These are phyloP conservation scores for Waltiozyma sp. DNA, from an alignment of 1,139 yeast genomes.

Conservation along the genomic window DNA sequence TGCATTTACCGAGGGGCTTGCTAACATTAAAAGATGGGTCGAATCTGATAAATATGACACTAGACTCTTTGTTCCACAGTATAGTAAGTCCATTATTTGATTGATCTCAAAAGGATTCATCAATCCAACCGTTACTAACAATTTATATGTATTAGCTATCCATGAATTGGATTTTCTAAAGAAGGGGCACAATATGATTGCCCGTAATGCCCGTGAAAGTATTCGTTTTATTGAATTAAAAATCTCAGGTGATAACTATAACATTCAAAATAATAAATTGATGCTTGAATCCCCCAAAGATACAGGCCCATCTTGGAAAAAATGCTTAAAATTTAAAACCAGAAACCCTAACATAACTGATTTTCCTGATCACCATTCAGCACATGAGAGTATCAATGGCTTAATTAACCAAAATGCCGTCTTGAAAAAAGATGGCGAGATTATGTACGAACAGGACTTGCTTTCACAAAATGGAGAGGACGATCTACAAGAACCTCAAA, in stretches of 20 bases:
- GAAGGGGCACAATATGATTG: conserved; percentile 42
- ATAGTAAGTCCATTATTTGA: conserved; percentile 22
- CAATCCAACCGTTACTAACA: background rate
- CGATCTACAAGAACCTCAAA: conserved; percentile 1
- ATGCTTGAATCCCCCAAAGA: conserved; percentile 30
- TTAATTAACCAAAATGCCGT: background rate
- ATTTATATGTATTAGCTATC: conserved; percentile 21
- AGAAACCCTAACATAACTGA: conserved; percentile 36
- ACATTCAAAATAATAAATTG: conserved; percentile 14
- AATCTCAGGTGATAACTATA: conserved; percentile 21
- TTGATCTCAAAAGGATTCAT: too few relatives aligned
- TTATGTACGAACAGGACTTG: background rate
- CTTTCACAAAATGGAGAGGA: background rate
- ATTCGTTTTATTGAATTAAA: conserved; percentile 37
- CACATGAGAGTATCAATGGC: background rate
- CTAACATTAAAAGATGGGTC: conserved; percentile 48
- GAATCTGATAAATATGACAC: conserved; percentile 20
- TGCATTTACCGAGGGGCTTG: conserved; percentile 48
- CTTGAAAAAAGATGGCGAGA: background rate
- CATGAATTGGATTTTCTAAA: conserved; percentile 45
- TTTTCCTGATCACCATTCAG: conserved; percentile 16
- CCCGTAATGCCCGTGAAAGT: conserved; percentile 48
- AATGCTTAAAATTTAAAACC: conserved; percentile 33
- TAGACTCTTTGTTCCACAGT: conserved; percentile 35
- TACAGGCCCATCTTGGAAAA: conserved; percentile 39